Evolutionary conservation across 2,329 filamentous ascomycete species (phyloP), one percentile per base, ranked within the genome.

Genomic region (Hypoxylon sp.): DNA sequence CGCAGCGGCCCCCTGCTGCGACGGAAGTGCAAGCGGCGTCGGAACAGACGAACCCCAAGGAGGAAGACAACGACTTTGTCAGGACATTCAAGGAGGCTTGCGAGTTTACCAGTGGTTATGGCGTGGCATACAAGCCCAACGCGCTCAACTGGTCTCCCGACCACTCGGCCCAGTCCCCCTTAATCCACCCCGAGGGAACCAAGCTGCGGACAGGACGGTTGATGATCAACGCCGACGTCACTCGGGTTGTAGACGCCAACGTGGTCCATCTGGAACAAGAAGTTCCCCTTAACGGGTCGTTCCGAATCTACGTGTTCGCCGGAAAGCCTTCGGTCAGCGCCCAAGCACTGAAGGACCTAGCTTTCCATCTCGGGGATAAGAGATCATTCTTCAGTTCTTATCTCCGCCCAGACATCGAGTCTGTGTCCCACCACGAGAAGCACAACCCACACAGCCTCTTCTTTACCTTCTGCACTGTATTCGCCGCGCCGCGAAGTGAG

Each of bases 31-130:
- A 86, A 43, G 86, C 85, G 24, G 91, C 90, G 2, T 83, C 83
- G 7, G 67, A 71, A 15, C 64, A 70, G 26, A 68, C 67, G 3
- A 64, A 60, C 24, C 55, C 60, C 65, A 72, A 63, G 4, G 70
- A 72, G 3, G 80, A 86, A 42, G 87, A 91, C 57, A 93, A 93
- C 69, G 86, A 90, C 9, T 97, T 97, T 72, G 86, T 96, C 71
- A 89, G 89, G 77, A 92, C 88, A 0, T 97, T 97, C 81, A 97
- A 97, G 74, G 90, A 91, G 55, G 87, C 87, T 24, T 97, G 92
- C 79, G 92, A 95, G 70, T 96, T 97, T 75, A 97, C 92, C 9
- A 92, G 89, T 63, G 93, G 93, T 55, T 97, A 96, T 72, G 93
- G 93, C 58, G 92, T 97, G 18, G 88, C 87, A 24, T 97, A 97